phyloP scores from a whole-genome alignment of 2,329 filamentous ascomycete genomes.

The Pseudocercospora macadamiae region DNA sequence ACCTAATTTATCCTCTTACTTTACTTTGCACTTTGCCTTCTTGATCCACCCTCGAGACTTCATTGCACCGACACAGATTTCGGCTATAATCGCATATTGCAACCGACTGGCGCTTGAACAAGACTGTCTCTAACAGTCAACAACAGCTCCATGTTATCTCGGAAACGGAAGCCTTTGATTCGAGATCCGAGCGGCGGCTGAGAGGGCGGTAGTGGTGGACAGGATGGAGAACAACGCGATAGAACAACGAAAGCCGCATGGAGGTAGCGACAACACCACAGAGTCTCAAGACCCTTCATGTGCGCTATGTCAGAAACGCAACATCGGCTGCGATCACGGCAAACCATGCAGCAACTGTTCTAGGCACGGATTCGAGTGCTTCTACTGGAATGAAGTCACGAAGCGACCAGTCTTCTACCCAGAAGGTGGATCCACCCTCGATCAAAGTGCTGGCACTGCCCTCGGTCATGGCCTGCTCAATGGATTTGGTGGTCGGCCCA shows the following conservation, averaged over 20 bases:
- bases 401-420: neutral
- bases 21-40: too few species aligned
- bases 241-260: neutral
- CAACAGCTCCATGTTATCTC: neutral
- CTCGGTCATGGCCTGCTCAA: too few species aligned
- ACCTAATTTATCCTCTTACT: neutral
- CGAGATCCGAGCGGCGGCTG: neutral
- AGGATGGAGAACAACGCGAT: neutral
- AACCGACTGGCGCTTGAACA: neutral
- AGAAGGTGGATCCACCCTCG: neutral
- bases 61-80: too few species aligned
- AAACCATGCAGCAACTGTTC: neutral
- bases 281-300: neutral
- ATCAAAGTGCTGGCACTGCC: neutral
- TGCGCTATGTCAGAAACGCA: neutral
- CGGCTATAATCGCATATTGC: neutral
- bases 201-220: neutral
- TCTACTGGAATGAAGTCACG: neutral
- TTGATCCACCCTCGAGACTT: too few species aligned
- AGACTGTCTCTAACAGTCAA: neutral
- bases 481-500: too few species aligned
- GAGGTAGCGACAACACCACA: neutral
- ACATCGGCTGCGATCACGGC: constrained; percentile 1
- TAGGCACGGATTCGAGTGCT: neutral
- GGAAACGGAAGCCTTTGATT: neutral